Conservation (phyloP, 1,284 basidiomycete genomes). For the Malassezia dermatis region DNA sequence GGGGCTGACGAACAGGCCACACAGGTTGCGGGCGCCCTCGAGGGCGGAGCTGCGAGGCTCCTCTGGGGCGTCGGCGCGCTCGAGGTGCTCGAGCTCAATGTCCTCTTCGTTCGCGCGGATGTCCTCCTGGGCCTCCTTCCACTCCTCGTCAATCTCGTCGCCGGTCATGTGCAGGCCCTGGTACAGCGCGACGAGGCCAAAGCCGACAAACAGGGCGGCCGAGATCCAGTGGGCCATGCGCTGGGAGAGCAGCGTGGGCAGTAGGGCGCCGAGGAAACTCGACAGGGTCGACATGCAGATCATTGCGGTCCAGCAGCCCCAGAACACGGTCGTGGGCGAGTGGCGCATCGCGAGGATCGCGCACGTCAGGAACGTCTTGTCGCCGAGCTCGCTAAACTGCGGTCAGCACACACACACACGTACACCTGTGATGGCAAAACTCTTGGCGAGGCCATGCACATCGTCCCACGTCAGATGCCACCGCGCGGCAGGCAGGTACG, state of each 20-base stretch:
- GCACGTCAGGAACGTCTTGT: conserved; percentile 95
- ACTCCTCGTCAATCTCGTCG: conserved; percentile 55
- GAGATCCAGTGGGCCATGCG: conserved; percentile 67
- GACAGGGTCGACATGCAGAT: conserved; percentile 62
- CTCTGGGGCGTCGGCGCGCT: conserved; percentile 14
- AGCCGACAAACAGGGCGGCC: conserved; percentile 52
- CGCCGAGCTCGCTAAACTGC: conserved; percentile 56
- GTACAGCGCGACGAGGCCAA: conserved; percentile 34
- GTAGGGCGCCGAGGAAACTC: conserved; percentile 37
- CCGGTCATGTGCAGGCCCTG: conserved; percentile 35
- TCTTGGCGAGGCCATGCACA: conserved; percentile 5
- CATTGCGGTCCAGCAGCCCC: conserved; percentile 76
- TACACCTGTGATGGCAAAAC: conserved; percentile 13
- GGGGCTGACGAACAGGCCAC: conserved; percentile 71
- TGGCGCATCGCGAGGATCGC: conserved; percentile 95
- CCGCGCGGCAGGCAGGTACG: not conserved
- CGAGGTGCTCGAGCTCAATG: conserved; percentile 55
- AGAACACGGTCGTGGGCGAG: conserved; percentile 71
- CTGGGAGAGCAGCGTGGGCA: conserved; percentile 37
- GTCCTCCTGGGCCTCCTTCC: conserved; percentile 58
- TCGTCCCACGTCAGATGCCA: conserved; percentile 7
- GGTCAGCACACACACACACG: not conserved
- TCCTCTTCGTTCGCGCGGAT: conserved; percentile 74
- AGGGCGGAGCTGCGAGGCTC: conserved; percentile 14
- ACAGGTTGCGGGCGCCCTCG: conserved; percentile 70